Percentiles rank a stretch among this genome's conserved stretches.
These are phyloP conservation scores for Wickerhamiella occidentalis DNA, from an alignment of 805 yeast genomes.

Conservation along the genomic window DNA sequence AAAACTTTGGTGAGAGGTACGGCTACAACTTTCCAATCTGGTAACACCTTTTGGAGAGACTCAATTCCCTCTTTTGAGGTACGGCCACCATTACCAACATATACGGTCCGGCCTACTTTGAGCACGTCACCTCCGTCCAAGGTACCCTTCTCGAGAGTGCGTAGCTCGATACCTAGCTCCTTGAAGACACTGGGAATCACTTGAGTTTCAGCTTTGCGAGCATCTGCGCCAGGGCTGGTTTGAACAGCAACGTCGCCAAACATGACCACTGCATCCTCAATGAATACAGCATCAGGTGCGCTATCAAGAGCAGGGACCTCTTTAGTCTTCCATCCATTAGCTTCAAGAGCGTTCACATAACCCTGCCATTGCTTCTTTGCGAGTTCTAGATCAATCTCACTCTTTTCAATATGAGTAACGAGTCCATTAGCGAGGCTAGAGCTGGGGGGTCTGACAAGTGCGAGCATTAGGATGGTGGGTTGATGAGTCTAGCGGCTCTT, in stretches of 20 bases:
- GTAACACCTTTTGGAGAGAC: conserved; percentile 1
- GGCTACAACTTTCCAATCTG: conserved; percentile 8
- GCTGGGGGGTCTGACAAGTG: conserved; percentile 9
- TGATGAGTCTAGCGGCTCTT: no score
- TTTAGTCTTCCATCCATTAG: conserved; percentile 7
- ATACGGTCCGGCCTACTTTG: conserved; percentile 8
- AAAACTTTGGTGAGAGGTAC: conserved; percentile 10
- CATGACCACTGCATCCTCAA: conserved; percentile 11
- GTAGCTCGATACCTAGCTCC: conserved; percentile 3
- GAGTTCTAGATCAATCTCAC: not conserved
- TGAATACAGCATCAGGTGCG: conserved; percentile 10
- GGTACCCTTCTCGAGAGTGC: conserved; percentile 1
- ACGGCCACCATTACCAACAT: conserved; percentile 10
- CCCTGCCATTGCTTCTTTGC: conserved; percentile 10
- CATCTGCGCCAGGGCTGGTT: conserved; percentile 9
- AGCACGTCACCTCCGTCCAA: conserved; percentile 11
- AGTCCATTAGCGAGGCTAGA: conserved; percentile 9
- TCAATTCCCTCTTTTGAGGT: conserved; percentile 6
- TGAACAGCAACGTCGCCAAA: conserved; percentile 8
- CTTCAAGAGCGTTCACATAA: conserved; percentile 8
- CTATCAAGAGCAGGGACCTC: not conserved
- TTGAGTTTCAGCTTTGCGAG: conserved; percentile 8
- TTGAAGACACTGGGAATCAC: not conserved
- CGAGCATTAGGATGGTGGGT: no score
- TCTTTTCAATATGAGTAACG: conserved; percentile 9